Base-by-base conservation (phyloP, 768 basidiomycete species). In the Mycena leptocephala region DNA sequence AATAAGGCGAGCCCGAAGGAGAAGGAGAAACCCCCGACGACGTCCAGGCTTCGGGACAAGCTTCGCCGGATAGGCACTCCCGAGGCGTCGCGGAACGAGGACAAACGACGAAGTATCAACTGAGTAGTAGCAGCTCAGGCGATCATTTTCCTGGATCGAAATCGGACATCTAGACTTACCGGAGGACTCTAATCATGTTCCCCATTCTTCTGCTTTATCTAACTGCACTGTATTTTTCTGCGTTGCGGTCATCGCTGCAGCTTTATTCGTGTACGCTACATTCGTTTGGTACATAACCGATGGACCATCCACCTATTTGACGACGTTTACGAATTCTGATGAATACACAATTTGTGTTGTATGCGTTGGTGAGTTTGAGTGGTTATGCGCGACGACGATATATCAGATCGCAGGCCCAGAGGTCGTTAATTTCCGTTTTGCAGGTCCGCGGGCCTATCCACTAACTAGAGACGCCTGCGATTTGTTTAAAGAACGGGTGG, bases 51-150 rank as follows among this genome's bases (percentile, higher is more conserved):
- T 26, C 82, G 86, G 30, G 83, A 86, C 61, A 82, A 80, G 70
- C 75, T 88, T 26, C 81, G 85, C 58, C 82, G 83, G 4, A 78
- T 82, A 11, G 84, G 87, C 20, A 86, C 85, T 24, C 85, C 87
- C 5, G 85, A 89, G 75, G 85, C 85, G 11, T 78, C 84, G 16
- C 81, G 86, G 64, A 84, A 83, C 64, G 85, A 86, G 33, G 82
- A 83, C 73, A 86, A 85, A 62, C 84, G 85, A 33, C 79, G 84
- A 48, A 87, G 84, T 68, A 72, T 72, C 20, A 22, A 66, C 30
- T 66, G 35, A 53, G 32, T 26, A 28, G 30, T 10, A 7, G 51
- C 32, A 30, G 56, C 30, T 20, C 35, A 18, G 22, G 35, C 48
- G 30, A 33, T 55, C 65, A 10, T 37, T 30, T 39, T 39, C 51